Evolutionary conservation across 495 filamentous ascomycete species (phyloP).

Genomic region (Aspergillus wentii): DNA sequence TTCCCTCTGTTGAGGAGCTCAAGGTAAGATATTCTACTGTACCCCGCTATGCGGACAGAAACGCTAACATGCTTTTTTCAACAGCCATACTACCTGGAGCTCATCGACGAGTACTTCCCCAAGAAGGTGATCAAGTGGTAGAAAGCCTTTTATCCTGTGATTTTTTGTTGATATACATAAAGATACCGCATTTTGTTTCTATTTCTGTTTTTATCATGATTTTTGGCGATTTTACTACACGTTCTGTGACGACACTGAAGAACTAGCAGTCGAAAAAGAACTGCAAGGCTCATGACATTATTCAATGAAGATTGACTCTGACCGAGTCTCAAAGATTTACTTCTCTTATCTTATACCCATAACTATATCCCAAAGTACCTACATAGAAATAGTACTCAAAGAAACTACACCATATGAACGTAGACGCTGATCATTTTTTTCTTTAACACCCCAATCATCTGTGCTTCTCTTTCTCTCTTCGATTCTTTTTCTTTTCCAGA

Average conservation of each 20-base stretch:
- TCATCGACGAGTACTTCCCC: constrained; percentile 84
- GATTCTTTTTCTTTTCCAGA: too few species aligned
- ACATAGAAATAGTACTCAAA: too few species aligned
- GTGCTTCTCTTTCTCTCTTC: too few species aligned
- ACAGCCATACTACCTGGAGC: constrained; percentile 74
- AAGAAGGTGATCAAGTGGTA: constrained; percentile 74
- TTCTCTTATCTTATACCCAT: too few species aligned
- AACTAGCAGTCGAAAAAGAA: constrained; percentile 5
- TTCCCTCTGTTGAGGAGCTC: constrained; percentile 67
- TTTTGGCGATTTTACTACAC: too few species aligned
- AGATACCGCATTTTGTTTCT: neutral
- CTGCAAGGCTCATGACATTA: neutral
- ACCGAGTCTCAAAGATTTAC: too few species aligned
- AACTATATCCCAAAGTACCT: too few species aligned
- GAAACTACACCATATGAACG: too few species aligned
- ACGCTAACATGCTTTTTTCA: constrained; percentile 1
- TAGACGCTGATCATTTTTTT: too few species aligned
- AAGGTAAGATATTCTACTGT: constrained; percentile 44
- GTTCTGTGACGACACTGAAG: constrained; percentile 7
- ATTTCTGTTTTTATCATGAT: too few species aligned
- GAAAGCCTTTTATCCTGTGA: constrained; percentile 3
- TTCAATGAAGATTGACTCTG: too few species aligned
- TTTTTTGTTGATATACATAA: neutral
- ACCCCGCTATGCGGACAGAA: neutral
- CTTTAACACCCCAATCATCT: too few species aligned